These are phyloP conservation scores for Tricharina praecox DNA, from an alignment of 495 filamentous ascomycete species.

Conservation along the genomic window DNA sequence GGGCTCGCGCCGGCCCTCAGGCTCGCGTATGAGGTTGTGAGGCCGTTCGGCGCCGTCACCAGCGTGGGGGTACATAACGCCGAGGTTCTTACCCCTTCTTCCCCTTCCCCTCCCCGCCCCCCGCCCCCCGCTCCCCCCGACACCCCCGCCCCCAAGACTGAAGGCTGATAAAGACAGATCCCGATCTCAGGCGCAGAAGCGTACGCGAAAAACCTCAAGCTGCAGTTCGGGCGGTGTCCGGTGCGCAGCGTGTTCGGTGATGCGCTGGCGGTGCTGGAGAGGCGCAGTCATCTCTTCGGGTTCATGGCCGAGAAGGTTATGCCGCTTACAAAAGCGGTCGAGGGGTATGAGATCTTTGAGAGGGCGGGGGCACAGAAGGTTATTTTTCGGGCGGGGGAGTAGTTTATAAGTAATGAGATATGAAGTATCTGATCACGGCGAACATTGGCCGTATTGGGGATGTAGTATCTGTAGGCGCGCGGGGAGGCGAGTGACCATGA, in stretches of 20 bases:
- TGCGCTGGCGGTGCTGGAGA: slow-evolving; percentile 59
- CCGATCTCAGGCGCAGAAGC: slow-evolving; percentile 70
- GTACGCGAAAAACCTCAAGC: slow-evolving; percentile 67
- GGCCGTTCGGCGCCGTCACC: slow-evolving; percentile 74
- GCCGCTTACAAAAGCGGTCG: slow-evolving; percentile 65
- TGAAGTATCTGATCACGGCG: not conserved
- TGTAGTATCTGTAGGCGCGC: too few species aligned
- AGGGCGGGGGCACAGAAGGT: slow-evolving; percentile 88
- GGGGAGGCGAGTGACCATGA: too few species aligned
- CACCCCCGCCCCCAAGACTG: too few species aligned
- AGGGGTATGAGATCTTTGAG: slow-evolving; percentile 84
- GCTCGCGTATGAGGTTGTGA: slow-evolving; percentile 68
- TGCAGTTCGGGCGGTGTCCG: slow-evolving; percentile 93
- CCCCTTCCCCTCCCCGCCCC: too few species aligned
- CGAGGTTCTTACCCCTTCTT: slow-evolving; percentile 44
- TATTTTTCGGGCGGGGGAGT: slow-evolving; percentile 30
- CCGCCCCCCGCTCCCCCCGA: too few species aligned
- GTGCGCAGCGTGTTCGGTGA: slow-evolving; percentile 68
- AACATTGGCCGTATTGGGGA: too few species aligned
- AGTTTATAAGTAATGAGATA: not conserved
- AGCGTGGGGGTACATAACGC: slow-evolving; percentile 88
- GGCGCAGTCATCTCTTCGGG: slow-evolving; percentile 69
- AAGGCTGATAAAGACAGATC: slow-evolving; percentile 44
- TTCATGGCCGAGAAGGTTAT: slow-evolving; percentile 94
- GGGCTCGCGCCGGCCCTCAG: slow-evolving; percentile 66